Conservation (phyloP, 192 early-diverging fungal genomes). For the Gigaspora rosea region DNA sequence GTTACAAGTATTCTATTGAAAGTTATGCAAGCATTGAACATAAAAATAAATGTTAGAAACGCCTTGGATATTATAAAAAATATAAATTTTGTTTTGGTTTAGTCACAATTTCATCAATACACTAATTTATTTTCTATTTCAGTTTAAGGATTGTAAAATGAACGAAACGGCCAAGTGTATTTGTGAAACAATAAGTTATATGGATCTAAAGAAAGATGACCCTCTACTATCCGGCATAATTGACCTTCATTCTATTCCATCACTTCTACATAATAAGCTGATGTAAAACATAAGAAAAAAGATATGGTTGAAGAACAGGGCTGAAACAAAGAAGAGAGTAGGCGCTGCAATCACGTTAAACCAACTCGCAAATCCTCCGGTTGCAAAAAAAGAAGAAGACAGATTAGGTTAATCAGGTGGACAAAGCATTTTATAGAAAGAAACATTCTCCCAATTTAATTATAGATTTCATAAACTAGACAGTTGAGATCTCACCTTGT, state of each 20-base stretch:
- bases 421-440: too few species aligned
- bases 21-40: neutral
- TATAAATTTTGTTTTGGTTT: neutral
- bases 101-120: neutral
- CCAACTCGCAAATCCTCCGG: too few species aligned
- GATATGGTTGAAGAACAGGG: too few species aligned
- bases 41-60: neutral
- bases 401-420: too few species aligned
- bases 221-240: conserved; percentile 1
- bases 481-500: neutral
- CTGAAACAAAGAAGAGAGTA: too few species aligned
- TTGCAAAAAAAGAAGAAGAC: too few species aligned
- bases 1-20: neutral
- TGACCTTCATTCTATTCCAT: neutral
- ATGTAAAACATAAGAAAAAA: too few species aligned
- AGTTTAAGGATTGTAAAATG: neutral
- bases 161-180: neutral
- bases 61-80: neutral
- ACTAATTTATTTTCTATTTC: conserved; percentile 1
- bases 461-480: too few species aligned
- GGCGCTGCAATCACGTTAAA: too few species aligned
- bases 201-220: conserved; percentile 13
- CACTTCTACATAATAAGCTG: too few species aligned
- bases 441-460: too few species aligned
- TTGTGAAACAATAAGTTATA: conserved; percentile 6